phyloP scores from a whole-genome alignment of 2,329 filamentous ascomycete genomes.

The Nothomitra cinnamomea region DNA sequence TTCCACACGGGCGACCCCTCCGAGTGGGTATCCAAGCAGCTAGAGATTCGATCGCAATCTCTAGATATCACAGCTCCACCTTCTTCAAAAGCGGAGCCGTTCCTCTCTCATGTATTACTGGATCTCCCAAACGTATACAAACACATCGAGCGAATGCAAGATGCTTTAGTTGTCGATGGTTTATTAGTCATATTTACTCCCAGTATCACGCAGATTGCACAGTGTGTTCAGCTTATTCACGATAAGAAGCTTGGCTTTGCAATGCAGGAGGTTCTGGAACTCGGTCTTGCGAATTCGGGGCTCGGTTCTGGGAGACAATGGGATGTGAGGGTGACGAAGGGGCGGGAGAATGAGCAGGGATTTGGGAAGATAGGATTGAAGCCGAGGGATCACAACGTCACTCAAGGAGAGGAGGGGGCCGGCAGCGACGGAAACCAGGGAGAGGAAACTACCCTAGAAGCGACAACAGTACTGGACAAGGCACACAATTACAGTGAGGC shows the following conservation, averaged over 20 bases:
- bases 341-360: background rate
- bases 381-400: background rate
- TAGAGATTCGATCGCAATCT: slow-evolving; percentile 20
- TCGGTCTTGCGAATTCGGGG: slow-evolving; percentile 16
- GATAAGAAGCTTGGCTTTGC: slow-evolving; percentile 35
- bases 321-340: slow-evolving; percentile 25
- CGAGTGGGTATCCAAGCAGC: slow-evolving; percentile 41
- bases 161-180: slow-evolving; percentile 46
- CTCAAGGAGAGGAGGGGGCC: background rate
- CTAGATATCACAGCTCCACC: background rate
- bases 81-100: slow-evolving; percentile 29
- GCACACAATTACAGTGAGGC: too few relatives aligned
- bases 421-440: too few relatives aligned
- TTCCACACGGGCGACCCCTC: slow-evolving; percentile 55
- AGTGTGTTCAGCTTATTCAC: slow-evolving; percentile 39
- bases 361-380: background rate
- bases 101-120: slow-evolving; percentile 54
- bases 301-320: slow-evolving; percentile 29
- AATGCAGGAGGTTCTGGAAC: slow-evolving; percentile 27
- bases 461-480: too few relatives aligned
- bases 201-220: slow-evolving; percentile 59
- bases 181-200: slow-evolving; percentile 56
- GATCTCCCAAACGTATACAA: slow-evolving; percentile 50
- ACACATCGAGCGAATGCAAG: slow-evolving; percentile 31
- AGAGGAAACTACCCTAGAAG: background rate